Evolutionary conservation across 441 rosid genomes (phyloP).

Genomic region (Corymbia citriodora): DNA sequence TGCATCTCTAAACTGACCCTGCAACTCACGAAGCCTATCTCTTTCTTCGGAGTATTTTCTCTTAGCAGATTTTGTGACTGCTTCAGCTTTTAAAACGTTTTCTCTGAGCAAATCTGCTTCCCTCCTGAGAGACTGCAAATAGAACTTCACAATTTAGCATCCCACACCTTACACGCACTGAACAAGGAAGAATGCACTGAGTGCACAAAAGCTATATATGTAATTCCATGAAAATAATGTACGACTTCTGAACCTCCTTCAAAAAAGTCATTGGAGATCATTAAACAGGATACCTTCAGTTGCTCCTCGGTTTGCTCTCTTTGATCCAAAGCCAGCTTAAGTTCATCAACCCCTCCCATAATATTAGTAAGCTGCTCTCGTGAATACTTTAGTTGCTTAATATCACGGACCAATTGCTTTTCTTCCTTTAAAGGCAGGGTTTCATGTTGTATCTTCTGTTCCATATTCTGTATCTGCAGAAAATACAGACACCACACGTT

Average conservation of each 20-base stretch:
- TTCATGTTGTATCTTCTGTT: conserved; percentile 71
- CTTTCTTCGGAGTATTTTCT: conserved; percentile 40
- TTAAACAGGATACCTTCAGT: conserved; percentile 45
- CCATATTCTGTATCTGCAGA: conserved; percentile 59
- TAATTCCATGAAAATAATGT: background rate
- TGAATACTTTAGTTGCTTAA: conserved; percentile 55
- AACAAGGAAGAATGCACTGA: background rate
- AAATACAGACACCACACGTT: conserved; percentile 1
- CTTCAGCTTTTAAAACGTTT: conserved; percentile 50
- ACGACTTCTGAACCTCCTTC: background rate
- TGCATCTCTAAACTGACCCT: conserved; percentile 46
- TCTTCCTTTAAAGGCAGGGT: conserved; percentile 74
- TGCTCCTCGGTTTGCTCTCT: conserved; percentile 61
- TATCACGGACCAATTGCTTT: conserved; percentile 64
- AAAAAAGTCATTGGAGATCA: background rate
- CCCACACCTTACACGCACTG: background rate
- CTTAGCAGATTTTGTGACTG: conserved; percentile 45
- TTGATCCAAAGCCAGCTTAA: conserved; percentile 52
- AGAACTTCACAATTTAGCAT: conserved; percentile 1
- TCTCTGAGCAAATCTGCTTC: conserved; percentile 61
- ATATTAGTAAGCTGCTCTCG: conserved; percentile 49
- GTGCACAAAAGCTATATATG: background rate
- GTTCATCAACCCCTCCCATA: conserved; percentile 55
- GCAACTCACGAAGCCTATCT: conserved; percentile 38
- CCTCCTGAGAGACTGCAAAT: conserved; percentile 51